Evolutionary conservation across 2,329 filamentous ascomycete species (phyloP).

Genomic region (Mycosphaerella sp.): DNA sequence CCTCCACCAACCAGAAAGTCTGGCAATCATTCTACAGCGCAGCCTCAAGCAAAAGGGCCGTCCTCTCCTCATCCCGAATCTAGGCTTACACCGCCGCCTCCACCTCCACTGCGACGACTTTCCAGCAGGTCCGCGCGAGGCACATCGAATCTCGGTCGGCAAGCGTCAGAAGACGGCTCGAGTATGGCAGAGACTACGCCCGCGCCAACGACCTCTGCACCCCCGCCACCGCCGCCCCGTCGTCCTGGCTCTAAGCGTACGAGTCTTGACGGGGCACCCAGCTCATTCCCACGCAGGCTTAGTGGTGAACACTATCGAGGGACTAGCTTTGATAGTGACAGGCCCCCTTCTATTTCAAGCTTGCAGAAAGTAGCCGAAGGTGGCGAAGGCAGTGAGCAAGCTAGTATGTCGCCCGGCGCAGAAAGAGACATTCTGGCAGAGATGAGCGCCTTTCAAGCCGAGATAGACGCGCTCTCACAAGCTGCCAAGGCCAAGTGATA

Average conservation of each 20-base stretch:
- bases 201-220: conserved; percentile 17
- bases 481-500: conserved; percentile 3
- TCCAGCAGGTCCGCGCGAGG: conserved; percentile 19
- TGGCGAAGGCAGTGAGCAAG: conserved; percentile 10
- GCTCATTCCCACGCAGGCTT: conserved; percentile 9
- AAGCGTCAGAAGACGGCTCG: conserved; percentile 17
- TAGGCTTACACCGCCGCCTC: conserved; percentile 25
- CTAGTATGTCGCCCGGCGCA: conserved; percentile 5
- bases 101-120: conserved; percentile 22
- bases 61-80: conserved; percentile 6
- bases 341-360: conserved; percentile 19
- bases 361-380: conserved; percentile 20
- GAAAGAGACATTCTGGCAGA: conserved; percentile 29
- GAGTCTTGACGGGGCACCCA: conserved; percentile 22
- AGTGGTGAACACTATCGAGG: conserved; percentile 19
- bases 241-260: conserved; percentile 22
- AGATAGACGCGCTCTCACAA: conserved; percentile 28
- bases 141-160: conserved; percentile 17
- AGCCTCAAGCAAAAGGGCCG: neutral
- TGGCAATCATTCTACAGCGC: conserved; percentile 1
- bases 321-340: conserved; percentile 24
- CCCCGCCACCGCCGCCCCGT: conserved; percentile 29
- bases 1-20: conserved; percentile 29
- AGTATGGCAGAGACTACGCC: conserved; percentile 5
- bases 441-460: conserved; percentile 29